Percentiles rank a stretch among this genome's conserved stretches.
Evolutionary conservation across 768 basidiomycete genomes (phyloP).

Genomic region (Boletus subparvulus): DNA sequence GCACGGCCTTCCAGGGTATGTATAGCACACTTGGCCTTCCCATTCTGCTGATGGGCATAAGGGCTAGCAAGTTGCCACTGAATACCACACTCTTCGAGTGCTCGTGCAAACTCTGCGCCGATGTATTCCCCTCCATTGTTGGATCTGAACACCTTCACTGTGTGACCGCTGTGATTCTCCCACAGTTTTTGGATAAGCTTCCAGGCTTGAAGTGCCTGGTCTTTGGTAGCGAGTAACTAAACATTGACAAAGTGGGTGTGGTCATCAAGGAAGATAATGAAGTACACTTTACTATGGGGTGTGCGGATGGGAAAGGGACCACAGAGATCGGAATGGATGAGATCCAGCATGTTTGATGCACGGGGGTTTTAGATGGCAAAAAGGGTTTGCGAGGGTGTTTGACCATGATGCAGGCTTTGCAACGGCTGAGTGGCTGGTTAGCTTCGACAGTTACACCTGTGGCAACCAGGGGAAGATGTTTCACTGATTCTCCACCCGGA

Average conservation of each 20-base stretch:
- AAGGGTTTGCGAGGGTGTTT: neutral
- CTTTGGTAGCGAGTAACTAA: neutral
- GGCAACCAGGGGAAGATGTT: too few species aligned
- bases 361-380: neutral
- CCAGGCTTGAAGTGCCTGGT: neutral
- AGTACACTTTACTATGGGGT: constrained; percentile 10
- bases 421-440: neutral
- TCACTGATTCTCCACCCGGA: too few species aligned
- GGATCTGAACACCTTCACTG: neutral
- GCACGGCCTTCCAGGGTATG: constrained; percentile 11
- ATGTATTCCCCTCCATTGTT: neutral
- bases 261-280: neutral
- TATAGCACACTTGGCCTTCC: constrained; percentile 23
- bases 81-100: constrained; percentile 13
- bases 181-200: neutral
- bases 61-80: too few species aligned
- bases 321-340: constrained; percentile 28
- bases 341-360: constrained; percentile 11
- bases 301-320: constrained; percentile 24
- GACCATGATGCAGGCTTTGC: neutral
- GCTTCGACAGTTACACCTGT: too few species aligned
- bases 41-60: constrained; percentile 18
- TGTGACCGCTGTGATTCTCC: neutral
- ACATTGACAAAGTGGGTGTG: too few species aligned
- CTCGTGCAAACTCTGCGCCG: neutral